A percentile compares a stretch with the other conserved stretches of the same genome.
Evolutionary conservation across 352 stramenopile genomes (phyloP).

Genomic region (Blastocystis sp.): DNA sequence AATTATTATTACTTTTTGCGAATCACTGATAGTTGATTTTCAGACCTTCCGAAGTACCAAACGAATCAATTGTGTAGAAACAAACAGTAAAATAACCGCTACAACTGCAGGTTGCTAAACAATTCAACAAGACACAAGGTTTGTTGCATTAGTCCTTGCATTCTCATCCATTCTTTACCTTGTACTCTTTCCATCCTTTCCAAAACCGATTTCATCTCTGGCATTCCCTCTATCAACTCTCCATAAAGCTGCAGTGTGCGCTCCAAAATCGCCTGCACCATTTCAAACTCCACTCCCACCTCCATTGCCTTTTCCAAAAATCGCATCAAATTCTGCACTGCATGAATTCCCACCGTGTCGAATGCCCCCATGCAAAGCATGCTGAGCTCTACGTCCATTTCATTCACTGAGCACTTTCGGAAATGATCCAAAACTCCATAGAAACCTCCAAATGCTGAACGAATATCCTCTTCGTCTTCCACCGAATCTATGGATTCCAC

Average conservation of each 20-base stretch:
- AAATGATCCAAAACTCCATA: constrained; percentile 26
- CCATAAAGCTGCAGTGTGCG: constrained; percentile 43
- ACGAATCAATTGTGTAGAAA: neutral
- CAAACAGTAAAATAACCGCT: neutral
- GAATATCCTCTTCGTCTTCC: constrained; percentile 39
- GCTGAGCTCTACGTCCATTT: constrained; percentile 8
- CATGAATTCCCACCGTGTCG: neutral
- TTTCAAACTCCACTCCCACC: constrained; percentile 39
- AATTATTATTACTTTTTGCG: too few species aligned
- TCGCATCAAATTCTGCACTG: neutral
- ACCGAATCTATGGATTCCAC: neutral
- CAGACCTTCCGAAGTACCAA: too few species aligned
- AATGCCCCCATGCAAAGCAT: constrained; percentile 50
- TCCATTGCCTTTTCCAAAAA: constrained; percentile 12
- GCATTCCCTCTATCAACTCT: neutral
- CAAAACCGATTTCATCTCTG: constrained; percentile 8
- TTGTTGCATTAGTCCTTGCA: constrained; percentile 53
- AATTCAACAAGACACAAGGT: constrained; percentile 55
- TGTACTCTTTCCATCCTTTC: constrained; percentile 17
- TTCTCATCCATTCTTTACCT: constrained; percentile 25
- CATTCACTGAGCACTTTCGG: neutral
- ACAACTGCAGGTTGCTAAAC: constrained; percentile 61
- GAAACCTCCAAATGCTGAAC: neutral
- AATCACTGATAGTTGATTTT: too few species aligned
- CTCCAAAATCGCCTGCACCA: constrained; percentile 48